Evolutionary conservation across 352 stramenopile species (phyloP).

Genomic region (Phytophthora europaea): DNA sequence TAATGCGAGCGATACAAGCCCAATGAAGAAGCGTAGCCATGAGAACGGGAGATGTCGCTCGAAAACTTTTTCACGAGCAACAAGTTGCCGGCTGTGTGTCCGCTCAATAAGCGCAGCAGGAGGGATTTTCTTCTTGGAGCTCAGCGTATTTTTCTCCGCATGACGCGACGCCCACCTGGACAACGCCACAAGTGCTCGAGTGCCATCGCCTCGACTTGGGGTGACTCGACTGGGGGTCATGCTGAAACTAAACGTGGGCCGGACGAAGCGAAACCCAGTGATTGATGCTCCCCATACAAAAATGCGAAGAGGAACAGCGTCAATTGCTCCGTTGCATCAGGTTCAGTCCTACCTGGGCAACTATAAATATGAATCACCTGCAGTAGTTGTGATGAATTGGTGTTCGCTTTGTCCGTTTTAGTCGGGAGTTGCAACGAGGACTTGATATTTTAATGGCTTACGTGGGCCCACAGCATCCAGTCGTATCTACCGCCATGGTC

Average conservation of each 20-base stretch:
- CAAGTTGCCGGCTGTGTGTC: slow-evolving; percentile 30
- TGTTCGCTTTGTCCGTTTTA: slow-evolving; percentile 20
- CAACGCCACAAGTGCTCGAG: slow-evolving; percentile 13
- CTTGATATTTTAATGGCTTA: background rate
- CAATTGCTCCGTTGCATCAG: slow-evolving; percentile 6
- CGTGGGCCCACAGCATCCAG: background rate
- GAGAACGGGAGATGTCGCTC: slow-evolving; percentile 42
- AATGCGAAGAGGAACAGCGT: background rate
- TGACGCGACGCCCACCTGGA: slow-evolving; percentile 27
- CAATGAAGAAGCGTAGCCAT: slow-evolving; percentile 32
- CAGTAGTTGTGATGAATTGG: background rate
- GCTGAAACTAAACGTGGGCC: background rate
- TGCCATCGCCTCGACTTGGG: slow-evolving; percentile 14
- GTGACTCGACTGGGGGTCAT: slow-evolving; percentile 22
- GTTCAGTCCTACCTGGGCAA: slow-evolving; percentile 5
- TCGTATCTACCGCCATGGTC: background rate
- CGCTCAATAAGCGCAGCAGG: slow-evolving; percentile 29
- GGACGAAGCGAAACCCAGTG: slow-evolving; percentile 1
- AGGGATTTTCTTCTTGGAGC: slow-evolving; percentile 13
- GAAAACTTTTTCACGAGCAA: slow-evolving; percentile 33
- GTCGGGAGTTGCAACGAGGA: background rate
- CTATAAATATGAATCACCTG: slow-evolving; percentile 17
- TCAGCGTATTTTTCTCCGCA: slow-evolving; percentile 21
- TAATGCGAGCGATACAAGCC: slow-evolving; percentile 36
- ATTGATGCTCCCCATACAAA: slow-evolving; percentile 24